Conservation (phyloP, 129 eudicot species). For the Flaveria sonorensis region DNA sequence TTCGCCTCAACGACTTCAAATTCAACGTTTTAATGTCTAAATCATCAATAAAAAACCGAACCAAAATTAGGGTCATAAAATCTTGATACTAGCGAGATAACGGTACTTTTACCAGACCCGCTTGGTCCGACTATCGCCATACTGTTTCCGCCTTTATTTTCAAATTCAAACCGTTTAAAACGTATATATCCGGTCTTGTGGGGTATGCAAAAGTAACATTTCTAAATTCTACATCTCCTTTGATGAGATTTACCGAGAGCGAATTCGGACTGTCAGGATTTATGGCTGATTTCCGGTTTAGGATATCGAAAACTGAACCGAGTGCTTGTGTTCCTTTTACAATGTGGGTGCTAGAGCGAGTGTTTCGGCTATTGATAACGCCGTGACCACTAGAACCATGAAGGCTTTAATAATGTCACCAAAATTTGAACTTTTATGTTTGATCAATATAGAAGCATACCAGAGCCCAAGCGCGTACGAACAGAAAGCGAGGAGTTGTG, state of each 20-base stretch:
- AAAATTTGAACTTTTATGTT: conserved; percentile 49
- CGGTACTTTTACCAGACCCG: conserved; percentile 83
- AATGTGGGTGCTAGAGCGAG: conserved; percentile 75
- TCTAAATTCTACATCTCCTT: conserved; percentile 63
- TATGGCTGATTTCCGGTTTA: conserved; percentile 57
- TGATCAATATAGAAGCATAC: conserved; percentile 70
- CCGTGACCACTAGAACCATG: conserved; percentile 71
- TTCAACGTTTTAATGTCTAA: conserved; percentile 51
- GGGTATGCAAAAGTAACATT: conserved; percentile 74
- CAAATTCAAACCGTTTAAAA: conserved; percentile 56
- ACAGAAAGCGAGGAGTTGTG: conserved; percentile 63
- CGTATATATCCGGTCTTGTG: conserved; percentile 56
- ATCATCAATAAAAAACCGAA: conserved; percentile 52
- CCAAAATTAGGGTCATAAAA: conserved; percentile 79
- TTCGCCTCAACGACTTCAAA: conserved; percentile 56
- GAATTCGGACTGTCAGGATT: conserved; percentile 53
- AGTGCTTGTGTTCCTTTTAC: conserved; percentile 89
- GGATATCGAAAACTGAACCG: conserved; percentile 60
- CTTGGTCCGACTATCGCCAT: conserved; percentile 79
- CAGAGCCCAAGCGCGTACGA: conserved; percentile 81
- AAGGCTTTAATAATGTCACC: conserved; percentile 71
- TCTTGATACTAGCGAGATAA: conserved; percentile 59
- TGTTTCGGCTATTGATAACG: conserved; percentile 76
- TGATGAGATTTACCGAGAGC: conserved; percentile 29
- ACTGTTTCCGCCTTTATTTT: conserved; percentile 49